Evolutionary conservation across 2,329 filamentous ascomycete genomes (phyloP).

Genomic region (Tympanopsis confertula): DNA sequence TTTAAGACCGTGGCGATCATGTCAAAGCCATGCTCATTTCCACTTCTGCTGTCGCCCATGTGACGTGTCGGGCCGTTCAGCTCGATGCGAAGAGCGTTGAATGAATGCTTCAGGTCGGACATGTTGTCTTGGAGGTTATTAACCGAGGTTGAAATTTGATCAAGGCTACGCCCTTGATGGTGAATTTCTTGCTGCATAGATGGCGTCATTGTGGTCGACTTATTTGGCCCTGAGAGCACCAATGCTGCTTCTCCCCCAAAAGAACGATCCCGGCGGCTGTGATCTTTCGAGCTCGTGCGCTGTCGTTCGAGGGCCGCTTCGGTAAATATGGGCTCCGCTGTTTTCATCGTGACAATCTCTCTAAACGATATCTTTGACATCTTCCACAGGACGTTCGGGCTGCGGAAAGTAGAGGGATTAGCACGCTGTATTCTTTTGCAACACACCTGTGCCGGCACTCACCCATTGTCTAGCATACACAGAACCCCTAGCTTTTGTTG

Average conservation of each 20-base stretch:
- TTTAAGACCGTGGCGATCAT: slow-evolving; percentile 23
- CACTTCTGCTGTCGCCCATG: slow-evolving; percentile 8
- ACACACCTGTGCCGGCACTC: slow-evolving; percentile 7
- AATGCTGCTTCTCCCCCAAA: background rate
- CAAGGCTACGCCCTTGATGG: slow-evolving; percentile 20
- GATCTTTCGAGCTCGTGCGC: slow-evolving; percentile 11
- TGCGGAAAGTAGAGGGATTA: slow-evolving; percentile 5
- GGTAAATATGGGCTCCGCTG: slow-evolving; percentile 18
- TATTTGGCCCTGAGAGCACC: background rate
- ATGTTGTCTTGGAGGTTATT: slow-evolving; percentile 23
- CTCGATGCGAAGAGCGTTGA: slow-evolving; percentile 21
- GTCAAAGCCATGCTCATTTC: no score
- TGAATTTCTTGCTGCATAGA: slow-evolving; percentile 19
- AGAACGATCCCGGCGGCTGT: slow-evolving; percentile 6
- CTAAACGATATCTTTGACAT: slow-evolving; percentile 21
- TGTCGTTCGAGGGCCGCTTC: slow-evolving; percentile 18
- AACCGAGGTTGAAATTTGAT: slow-evolving; percentile 22
- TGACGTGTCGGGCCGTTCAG: slow-evolving; percentile 14
- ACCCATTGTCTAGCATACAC: slow-evolving; percentile 20
- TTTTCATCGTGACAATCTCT: slow-evolving; percentile 24
- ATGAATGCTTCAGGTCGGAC: slow-evolving; percentile 22
- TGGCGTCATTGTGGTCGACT: slow-evolving; percentile 3
- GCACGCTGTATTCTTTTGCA: background rate
- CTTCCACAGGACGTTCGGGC: slow-evolving; percentile 24
- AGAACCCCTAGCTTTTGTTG: slow-evolving; percentile 22